These are phyloP conservation scores for Carallia pectinifolia DNA, from an alignment of 345 rosid genomes.

Conservation along the genomic window DNA sequence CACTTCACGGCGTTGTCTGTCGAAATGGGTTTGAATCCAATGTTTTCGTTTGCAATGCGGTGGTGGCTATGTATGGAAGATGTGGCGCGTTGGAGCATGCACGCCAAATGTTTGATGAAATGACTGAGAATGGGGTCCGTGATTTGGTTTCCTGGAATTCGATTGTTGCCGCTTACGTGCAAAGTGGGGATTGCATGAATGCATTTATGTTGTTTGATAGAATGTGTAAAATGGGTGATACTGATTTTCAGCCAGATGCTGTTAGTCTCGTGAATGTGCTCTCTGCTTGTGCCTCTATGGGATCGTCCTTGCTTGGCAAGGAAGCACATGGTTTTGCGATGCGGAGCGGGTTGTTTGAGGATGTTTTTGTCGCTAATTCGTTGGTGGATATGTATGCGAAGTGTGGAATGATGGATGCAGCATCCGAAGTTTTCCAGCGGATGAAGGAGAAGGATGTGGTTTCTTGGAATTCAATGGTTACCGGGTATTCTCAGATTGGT, in stretches of 20 bases:
- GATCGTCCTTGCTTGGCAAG: slow-evolving; percentile 43
- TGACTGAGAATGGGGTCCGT: slow-evolving; percentile 36
- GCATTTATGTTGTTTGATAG: slow-evolving; percentile 47
- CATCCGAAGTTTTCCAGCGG: slow-evolving; percentile 47
- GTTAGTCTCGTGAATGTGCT: slow-evolving; percentile 70
- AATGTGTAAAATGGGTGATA: slow-evolving; percentile 36
- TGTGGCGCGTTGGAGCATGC: slow-evolving; percentile 55
- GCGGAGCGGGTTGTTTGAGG: slow-evolving; percentile 48
- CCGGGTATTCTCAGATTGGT: slow-evolving; percentile 76
- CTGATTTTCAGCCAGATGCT: slow-evolving; percentile 46
- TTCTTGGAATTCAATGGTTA: slow-evolving; percentile 87
- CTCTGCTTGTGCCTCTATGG: slow-evolving; percentile 58
- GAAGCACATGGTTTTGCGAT: slow-evolving; percentile 57
- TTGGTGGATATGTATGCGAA: slow-evolving; percentile 87
- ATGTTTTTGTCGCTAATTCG: slow-evolving; percentile 69
- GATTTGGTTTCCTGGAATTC: slow-evolving; percentile 85
- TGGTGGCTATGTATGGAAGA: slow-evolving; percentile 59
- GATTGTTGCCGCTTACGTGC: slow-evolving; percentile 48
- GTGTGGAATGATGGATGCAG: slow-evolving; percentile 64
- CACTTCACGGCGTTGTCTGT: slow-evolving; percentile 47
- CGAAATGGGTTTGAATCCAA: slow-evolving; percentile 50
- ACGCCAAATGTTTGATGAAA: slow-evolving; percentile 67
- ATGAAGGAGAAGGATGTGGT: slow-evolving; percentile 70
- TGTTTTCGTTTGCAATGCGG: slow-evolving; percentile 69
- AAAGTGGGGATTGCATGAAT: slow-evolving; percentile 40